Base-by-base conservation (phyloP, 2,329 filamentous ascomycete species). In the Fusarium albosuccineum region DNA sequence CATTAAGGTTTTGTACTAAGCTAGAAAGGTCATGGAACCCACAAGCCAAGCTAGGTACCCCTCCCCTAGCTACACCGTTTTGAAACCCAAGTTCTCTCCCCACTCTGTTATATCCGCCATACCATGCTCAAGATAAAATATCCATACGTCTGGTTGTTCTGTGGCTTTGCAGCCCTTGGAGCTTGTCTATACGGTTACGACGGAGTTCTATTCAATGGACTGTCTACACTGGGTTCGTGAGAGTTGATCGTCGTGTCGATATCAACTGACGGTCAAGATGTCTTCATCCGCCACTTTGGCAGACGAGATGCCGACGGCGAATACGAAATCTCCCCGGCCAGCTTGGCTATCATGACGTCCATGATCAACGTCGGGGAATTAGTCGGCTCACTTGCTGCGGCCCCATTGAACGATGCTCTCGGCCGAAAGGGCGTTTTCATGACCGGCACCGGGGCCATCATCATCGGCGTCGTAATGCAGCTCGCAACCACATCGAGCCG, bases 321-420 rank as follows among this genome's bases (percentile, higher is more conserved):
- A 9, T 77, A 74, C 57, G 70, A 67, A 16, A 76, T 78, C 39
- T 61, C 68, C 2, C 67, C 77, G 3, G 56, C 60, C 8, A 64
- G 57, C 5, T 37, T 73, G 36, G 64, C 71, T 13, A 37, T 72
- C 68, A 80, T 77, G 75, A 77, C 76, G 13, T 79, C 77, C 57
- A 76, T 78, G 70, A 80, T 81, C 66, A 78, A 81, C 55, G 72
- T 81, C 22, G 78, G 78, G 49, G 78, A 81, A 54, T 66, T 81
- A 26, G 65, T 76, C 16, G 79, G 78, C 13, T 78, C 79, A 6
- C 60, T 81, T 5, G 27, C 62, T 2, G 74, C 78, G 6, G 77
- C 78, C 3, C 78, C 77, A 7, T 55, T 81, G n/a, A 80, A 80
- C 62, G 78, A 80, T 33, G 39, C 53, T 0, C 57, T 75, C 45